Evolutionary conservation across 306 rosid genomes (phyloP).

Genomic region (Inga laurina): DNA sequence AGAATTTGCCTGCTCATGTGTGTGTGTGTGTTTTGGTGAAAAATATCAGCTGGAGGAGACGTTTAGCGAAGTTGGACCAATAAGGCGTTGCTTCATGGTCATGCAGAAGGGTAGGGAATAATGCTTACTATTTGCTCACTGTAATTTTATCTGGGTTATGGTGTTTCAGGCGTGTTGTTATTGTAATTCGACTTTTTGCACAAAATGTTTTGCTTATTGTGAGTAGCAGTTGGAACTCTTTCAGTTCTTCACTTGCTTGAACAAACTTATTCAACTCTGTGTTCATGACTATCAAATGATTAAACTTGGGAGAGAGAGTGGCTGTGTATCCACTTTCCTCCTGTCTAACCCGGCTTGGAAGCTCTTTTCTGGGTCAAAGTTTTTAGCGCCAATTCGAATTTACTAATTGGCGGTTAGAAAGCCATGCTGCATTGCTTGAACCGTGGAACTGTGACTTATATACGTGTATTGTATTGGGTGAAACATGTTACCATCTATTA

Average conservation of each 20-base stretch:
- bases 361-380: neutral
- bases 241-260: neutral
- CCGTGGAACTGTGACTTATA: neutral
- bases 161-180: neutral
- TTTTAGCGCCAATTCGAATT: neutral
- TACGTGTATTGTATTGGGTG: neutral
- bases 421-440: neutral
- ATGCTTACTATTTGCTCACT: neutral
- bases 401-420: neutral
- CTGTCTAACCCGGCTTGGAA: neutral
- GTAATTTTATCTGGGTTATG: neutral
- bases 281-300: neutral
- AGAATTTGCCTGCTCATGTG: neutral
- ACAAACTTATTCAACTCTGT: neutral
- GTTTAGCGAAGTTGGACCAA: conserved; percentile 85
- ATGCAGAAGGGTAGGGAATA: conserved; percentile 61
- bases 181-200: neutral
- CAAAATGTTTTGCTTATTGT: neutral
- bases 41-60: conserved; percentile 75
- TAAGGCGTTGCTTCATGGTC: conserved; percentile 90
- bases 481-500: neutral
- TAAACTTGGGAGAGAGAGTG: neutral
- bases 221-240: neutral
- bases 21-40: neutral
- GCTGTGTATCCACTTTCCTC: neutral